Percentiles rank a stretch among this genome's conserved stretches.
Conservation (phyloP, 2,329 filamentous ascomycete species). For the Beauveria rudraprayagi region DNA sequence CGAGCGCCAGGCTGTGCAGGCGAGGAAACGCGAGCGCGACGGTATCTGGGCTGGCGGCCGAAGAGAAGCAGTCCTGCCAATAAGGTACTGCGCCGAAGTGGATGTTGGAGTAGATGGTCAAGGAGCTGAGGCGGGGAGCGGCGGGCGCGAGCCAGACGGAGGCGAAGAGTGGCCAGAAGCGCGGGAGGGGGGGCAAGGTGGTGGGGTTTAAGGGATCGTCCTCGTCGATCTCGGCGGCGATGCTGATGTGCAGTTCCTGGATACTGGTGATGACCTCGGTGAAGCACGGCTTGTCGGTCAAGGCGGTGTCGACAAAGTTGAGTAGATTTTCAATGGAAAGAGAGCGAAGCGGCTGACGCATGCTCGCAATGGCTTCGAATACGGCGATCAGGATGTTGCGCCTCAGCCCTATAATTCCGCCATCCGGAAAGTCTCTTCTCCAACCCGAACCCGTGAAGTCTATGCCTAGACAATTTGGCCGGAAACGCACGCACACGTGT, state of each 20-base stretch:
- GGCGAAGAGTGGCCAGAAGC: background rate
- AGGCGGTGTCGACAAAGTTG: background rate
- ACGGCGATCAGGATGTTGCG: background rate
- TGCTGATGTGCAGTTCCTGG: background rate
- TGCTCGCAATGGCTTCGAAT: background rate
- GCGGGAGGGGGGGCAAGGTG: background rate
- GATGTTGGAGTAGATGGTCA: background rate
- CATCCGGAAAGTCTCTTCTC: background rate
- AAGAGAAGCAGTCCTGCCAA: background rate
- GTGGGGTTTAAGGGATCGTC: background rate
- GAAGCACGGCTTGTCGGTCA: background rate
- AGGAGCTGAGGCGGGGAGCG: background rate
- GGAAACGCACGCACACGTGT: background rate
- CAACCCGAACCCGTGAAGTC: background rate
- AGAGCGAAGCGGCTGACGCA: background rate
- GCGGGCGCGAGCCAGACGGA: background rate
- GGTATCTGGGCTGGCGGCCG: background rate
- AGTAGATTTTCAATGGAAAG: background rate
- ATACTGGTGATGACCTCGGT: background rate
- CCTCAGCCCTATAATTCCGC: background rate
- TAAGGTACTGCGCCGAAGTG: background rate
- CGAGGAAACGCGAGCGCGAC: background rate
- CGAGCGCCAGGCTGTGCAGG: background rate
- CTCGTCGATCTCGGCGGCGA: background rate
- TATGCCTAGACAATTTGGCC: background rate